Evolutionary conservation across 495 filamentous ascomycete species (phyloP), one percentile per base, ranked within the genome.

Genomic region (Penicillium angulare): DNA sequence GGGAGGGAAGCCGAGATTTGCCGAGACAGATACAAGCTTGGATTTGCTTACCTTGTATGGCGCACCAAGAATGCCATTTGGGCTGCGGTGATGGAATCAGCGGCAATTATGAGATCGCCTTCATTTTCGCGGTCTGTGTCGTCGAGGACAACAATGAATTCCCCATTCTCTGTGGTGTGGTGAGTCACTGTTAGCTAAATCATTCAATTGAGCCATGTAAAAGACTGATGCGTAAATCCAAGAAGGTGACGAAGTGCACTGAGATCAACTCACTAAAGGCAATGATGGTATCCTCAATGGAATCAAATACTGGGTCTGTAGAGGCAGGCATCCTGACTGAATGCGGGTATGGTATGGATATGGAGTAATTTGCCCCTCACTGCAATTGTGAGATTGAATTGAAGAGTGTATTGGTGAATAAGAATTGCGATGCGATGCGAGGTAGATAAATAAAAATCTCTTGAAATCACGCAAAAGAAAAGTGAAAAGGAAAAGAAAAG

Each of bases 11-110:
- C 18, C 18, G 29, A 31, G 15, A 17, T 38, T 26, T 7, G 21
- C 16, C 17, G 17, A 36, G 20, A 24, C 26, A n/a, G 13, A 40
- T 31, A 23, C 16, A 41, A 24, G 32, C 12, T 5, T 24, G 33
- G 44, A 43, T 8, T 35, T 38, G 52, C 60, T 52, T 56, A 82
- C 77, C 81, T 84, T 13, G 86, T 85, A 64, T 96, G 82, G 22
- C 91, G 88, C 57, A 98, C 82, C 79, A 98, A 83, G 71, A 97
- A 97, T 50, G 90, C 90, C 88, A 92, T 91, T 68, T 97, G 91
- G 43, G 88, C 80, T 13, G 89, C 77, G 17, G 92, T 97, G 60
- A 97, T 75, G 55, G 88, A 79, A 27, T 90, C 78, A 18, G 91
- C 95, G 43, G 95, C 89, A 60, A 97, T 92, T 67, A 98, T 95